phyloP scores from a whole-genome alignment of 2,329 filamentous ascomycete species.

The Alternaria incomplexa region DNA sequence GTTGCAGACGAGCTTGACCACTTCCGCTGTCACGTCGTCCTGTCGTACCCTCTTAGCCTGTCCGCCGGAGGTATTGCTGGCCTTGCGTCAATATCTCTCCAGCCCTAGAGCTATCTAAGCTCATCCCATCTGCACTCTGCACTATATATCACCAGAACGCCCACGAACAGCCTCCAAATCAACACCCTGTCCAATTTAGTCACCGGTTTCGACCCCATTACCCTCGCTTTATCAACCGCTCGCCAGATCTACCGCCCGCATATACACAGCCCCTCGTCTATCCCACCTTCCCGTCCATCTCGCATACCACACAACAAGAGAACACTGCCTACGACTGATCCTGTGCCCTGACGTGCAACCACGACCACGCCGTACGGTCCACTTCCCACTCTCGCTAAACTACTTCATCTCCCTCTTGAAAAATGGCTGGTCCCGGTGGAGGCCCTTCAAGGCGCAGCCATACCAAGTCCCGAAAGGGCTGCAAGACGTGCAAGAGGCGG shows the following conservation, averaged over 20 bases:
- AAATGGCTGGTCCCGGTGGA: constrained; percentile 92
- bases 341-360: constrained; percentile 19
- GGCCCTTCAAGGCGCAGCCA: constrained; percentile 91
- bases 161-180: constrained; percentile 37
- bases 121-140: constrained; percentile 33
- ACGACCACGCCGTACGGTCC: constrained; percentile 14
- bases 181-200: constrained; percentile 33
- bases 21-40: constrained; percentile 43
- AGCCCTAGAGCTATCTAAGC: constrained; percentile 42
- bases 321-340: constrained; percentile 16
- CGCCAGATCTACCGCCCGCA: constrained; percentile 41
- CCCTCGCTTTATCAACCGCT: constrained; percentile 40
- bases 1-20: constrained; percentile 43
- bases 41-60: constrained; percentile 33
- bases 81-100: constrained; percentile 38
- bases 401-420: constrained; percentile 8
- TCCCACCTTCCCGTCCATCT: constrained; percentile 20
- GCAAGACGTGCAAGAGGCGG: constrained; percentile 95
- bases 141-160: constrained; percentile 46
- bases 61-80: constrained; percentile 27
- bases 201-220: constrained; percentile 42
- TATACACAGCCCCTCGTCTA: constrained; percentile 42
- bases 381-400: constrained; percentile 23
- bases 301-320: constrained; percentile 11
- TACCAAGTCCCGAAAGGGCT: constrained; percentile 98